Percentiles rank a stretch among this genome's conserved stretches.
phyloP scores from a whole-genome alignment of 331 rosid species.

The Malus hybrid region DNA sequence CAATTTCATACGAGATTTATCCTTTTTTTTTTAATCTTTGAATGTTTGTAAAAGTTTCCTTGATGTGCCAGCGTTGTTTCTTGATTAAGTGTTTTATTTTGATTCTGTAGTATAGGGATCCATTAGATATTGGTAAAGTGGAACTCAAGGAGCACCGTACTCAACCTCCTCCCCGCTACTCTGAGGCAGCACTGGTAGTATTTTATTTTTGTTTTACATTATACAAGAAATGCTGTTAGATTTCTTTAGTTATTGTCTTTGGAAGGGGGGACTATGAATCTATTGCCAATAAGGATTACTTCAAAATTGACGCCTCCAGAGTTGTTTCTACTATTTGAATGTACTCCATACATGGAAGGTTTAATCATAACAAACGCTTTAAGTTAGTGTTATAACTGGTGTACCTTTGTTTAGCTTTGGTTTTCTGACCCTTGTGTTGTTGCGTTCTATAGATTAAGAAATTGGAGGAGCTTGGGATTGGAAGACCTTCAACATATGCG shows the following conservation, averaged over 20 bases:
- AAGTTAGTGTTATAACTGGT: background rate
- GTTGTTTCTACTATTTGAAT: background rate
- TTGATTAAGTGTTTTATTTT: conserved; percentile 26
- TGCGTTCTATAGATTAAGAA: conserved; percentile 63
- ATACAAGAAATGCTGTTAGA: background rate
- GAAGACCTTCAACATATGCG: conserved; percentile 98
- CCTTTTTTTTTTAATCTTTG: background rate
- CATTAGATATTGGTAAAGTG: conserved; percentile 40
- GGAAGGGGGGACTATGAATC: background rate
- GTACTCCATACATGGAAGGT: background rate
- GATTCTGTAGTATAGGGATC: conserved; percentile 57
- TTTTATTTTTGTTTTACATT: background rate
- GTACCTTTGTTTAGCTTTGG: background rate
- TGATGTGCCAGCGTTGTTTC: no score
- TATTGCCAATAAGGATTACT: background rate
- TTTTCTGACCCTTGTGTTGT: conserved; percentile 8
- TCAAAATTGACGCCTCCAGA: background rate
- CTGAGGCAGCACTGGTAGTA: conserved; percentile 83
- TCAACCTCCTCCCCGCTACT: conserved; percentile 81
- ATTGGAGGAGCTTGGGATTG: conserved; percentile 98
- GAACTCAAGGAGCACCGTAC: conserved; percentile 66
- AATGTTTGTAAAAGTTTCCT: no score
- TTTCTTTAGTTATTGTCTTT: background rate
- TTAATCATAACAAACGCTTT: background rate
- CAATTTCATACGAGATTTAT: background rate